These are phyloP conservation scores for Hypoxylon sp. DNA, from an alignment of 2,329 filamentous ascomycete genomes.

Conservation along the genomic window DNA sequence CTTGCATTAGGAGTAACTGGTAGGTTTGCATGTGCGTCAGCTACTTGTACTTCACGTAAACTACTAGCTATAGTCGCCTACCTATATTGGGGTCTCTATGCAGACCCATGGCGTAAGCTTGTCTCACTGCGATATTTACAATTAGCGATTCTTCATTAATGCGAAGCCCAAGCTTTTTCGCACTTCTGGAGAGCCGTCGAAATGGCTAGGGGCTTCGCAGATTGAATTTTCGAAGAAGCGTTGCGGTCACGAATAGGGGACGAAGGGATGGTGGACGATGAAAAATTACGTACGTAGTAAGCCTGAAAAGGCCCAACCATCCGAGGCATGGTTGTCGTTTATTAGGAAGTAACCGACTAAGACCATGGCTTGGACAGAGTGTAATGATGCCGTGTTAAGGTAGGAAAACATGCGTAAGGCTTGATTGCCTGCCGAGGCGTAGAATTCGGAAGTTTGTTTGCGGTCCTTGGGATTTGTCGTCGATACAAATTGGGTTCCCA, in stretches of 20 bases:
- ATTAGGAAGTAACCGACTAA: conserved; percentile 87
- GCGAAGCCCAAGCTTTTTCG: not conserved
- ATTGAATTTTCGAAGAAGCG: not conserved
- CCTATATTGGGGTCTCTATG: conserved; percentile 83
- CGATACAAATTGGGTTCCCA: conserved; percentile 83
- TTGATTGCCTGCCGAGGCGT: conserved; percentile 83
- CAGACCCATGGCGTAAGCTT: conserved; percentile 85
- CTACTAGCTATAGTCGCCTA: conserved; percentile 48
- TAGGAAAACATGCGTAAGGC: conserved; percentile 81
- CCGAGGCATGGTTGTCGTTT: conserved; percentile 86
- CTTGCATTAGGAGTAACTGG: conserved; percentile 73
- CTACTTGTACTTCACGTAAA: conserved; percentile 14
- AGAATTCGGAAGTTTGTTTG: conserved; percentile 84
- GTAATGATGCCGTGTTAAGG: conserved; percentile 78
- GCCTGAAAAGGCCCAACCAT: conserved; percentile 86
- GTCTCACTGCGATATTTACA: conserved; percentile 67
- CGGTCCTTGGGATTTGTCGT: conserved; percentile 70
- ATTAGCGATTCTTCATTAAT: conserved; percentile 24
- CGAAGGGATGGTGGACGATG: not conserved
- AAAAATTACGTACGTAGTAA: conserved; percentile 59
- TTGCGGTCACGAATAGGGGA: not conserved
- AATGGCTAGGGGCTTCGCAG: not conserved
- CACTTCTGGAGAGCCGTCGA: not conserved
- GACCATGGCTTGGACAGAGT: conserved; percentile 84
- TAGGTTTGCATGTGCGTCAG: conserved; percentile 11